Conservation (phyloP, 768 basidiomycete genomes). For the Stropharia rugosoannulata region DNA sequence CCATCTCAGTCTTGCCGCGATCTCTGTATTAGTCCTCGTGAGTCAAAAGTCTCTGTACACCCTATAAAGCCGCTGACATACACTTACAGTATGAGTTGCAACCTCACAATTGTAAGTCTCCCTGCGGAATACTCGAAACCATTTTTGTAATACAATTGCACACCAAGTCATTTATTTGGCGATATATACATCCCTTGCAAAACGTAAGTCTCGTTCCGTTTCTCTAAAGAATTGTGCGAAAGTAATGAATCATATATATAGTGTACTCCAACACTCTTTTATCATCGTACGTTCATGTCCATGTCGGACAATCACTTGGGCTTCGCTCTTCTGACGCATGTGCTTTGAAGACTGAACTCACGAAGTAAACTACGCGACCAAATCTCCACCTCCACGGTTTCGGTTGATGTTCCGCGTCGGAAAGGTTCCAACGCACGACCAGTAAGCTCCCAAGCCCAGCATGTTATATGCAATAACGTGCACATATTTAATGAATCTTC, state of each 20-base stretch:
- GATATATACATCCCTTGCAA: conserved; percentile 1
- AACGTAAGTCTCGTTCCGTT: background rate
- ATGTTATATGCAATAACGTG: background rate
- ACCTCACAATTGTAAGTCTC: background rate
- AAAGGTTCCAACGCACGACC: too few species aligned
- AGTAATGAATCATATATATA: background rate
- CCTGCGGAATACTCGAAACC: background rate
- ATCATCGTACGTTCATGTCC: background rate
- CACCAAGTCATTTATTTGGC: conserved; percentile 2
- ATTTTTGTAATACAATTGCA: background rate
- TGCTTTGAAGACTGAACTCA: background rate
- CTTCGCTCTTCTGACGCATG: background rate
- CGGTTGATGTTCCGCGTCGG: background rate
- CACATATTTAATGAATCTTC: background rate
- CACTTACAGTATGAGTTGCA: background rate
- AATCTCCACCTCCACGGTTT: background rate
- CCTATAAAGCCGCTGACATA: background rate
- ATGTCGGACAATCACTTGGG: background rate
- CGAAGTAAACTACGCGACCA: background rate
- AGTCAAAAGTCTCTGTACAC: background rate
- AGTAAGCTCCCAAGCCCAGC: background rate
- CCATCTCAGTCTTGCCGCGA: background rate
- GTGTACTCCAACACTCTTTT: background rate
- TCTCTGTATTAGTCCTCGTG: background rate
- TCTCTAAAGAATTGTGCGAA: background rate